These are phyloP conservation scores for Carpinus viminea DNA, from an alignment of 306 rosid genomes.

Conservation along the genomic window DNA sequence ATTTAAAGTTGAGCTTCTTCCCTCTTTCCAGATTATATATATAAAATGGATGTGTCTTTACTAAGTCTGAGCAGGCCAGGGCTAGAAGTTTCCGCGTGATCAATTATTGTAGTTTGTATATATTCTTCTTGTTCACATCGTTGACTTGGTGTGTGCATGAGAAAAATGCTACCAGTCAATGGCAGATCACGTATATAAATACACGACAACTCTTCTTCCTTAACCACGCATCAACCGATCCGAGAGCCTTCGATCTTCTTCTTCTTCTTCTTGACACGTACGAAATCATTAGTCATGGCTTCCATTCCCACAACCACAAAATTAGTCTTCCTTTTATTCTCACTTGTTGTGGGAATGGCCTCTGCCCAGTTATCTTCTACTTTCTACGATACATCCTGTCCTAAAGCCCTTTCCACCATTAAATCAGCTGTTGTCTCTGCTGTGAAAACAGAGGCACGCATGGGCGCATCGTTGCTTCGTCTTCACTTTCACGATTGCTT, in stretches of 20 bases:
- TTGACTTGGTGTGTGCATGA: neutral
- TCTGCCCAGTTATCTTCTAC: conserved; percentile 61
- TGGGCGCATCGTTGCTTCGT: conserved; percentile 86
- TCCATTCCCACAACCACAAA: conserved; percentile 6
- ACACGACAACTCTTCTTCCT: conserved; percentile 2
- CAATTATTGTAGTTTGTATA: no score
- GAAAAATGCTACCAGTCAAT: neutral
- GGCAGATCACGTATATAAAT: conserved; percentile 18
- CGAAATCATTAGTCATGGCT: conserved; percentile 14
- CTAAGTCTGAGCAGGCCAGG: no score
- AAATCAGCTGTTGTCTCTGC: conserved; percentile 39
- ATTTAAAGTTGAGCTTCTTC: no score
- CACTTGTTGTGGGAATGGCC: conserved; percentile 32
- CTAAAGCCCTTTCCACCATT: conserved; percentile 59
- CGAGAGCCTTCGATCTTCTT: neutral
- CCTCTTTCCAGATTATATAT: no score
- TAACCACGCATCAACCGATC: neutral
- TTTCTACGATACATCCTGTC: conserved; percentile 52
- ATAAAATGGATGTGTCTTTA: no score
- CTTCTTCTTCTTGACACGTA: neutral
- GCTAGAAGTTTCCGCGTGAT: no score
- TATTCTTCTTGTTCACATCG: neutral
- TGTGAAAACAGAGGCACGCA: conserved; percentile 55
- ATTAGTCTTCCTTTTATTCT: conserved; percentile 19
- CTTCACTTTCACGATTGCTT: conserved; percentile 91